phyloP scores from a whole-genome alignment of 768 basidiomycete genomes.

The Phylloporus arenicola region DNA sequence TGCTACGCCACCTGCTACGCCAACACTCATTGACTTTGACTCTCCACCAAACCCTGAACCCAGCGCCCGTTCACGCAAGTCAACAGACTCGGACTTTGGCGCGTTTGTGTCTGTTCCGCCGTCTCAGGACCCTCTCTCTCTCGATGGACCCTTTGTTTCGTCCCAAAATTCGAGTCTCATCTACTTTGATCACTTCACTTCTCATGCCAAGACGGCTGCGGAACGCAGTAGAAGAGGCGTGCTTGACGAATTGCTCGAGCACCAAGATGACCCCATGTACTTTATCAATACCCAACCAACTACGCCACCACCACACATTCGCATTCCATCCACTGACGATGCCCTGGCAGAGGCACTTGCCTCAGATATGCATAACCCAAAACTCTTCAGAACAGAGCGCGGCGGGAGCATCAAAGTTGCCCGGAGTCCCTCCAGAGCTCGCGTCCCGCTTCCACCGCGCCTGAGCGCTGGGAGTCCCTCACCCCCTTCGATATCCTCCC shows the following conservation, averaged over 20 bases:
- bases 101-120: conserved; percentile 55
- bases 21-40: conserved; percentile 6
- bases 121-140: conserved; percentile 42
- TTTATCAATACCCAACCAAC: conserved; percentile 36
- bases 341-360: conserved; percentile 36
- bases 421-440: conserved; percentile 6
- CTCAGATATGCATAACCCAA: conserved; percentile 22
- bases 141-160: not conserved
- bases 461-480: conserved; percentile 19
- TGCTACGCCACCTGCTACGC: conserved; percentile 29
- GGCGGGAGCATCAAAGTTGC: conserved; percentile 12
- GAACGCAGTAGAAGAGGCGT: conserved; percentile 49
- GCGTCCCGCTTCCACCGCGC: conserved; percentile 17
- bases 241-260: conserved; percentile 57
- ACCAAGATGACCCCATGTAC: conserved; percentile 69
- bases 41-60: not conserved
- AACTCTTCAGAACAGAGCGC: not conserved
- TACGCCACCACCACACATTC: conserved; percentile 19
- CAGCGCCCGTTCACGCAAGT: conserved; percentile 7
- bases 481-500: conserved; percentile 20
- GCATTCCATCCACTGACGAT: conserved; percentile 31
- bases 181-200: conserved; percentile 60
- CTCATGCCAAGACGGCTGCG: conserved; percentile 50
- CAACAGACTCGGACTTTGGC: conserved; percentile 50
- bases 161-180: conserved; percentile 22